phyloP scores from a whole-genome alignment of 1,139 yeast genomes.

The Magnusiomyces paraingens region DNA sequence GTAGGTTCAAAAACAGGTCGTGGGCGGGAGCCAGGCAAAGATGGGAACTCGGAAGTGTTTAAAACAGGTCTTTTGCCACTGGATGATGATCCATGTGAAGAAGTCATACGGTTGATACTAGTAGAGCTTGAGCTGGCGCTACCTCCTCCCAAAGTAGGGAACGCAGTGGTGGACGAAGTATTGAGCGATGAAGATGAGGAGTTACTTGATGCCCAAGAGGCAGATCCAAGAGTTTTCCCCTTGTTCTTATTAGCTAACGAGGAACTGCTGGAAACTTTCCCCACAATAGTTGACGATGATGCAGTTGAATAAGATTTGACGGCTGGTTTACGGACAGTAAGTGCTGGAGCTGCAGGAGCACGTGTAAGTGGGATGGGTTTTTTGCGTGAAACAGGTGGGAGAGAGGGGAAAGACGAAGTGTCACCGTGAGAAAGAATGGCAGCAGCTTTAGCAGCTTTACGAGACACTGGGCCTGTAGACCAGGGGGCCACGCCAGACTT shows the following conservation, averaged over 20 bases:
- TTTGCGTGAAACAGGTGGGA: background rate
- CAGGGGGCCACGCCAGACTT: background rate
- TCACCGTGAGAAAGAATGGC: background rate
- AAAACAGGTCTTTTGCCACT: background rate
- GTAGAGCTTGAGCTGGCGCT: background rate
- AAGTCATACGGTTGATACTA: background rate
- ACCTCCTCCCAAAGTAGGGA: no score
- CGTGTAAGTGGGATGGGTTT: background rate
- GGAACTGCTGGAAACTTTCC: background rate
- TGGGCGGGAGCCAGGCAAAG: background rate
- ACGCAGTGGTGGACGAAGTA: no score
- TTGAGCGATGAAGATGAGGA: no score
- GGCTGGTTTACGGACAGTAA: background rate
- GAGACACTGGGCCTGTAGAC: background rate
- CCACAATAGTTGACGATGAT: background rate
- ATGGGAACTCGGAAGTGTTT: background rate
- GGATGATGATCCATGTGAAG: background rate
- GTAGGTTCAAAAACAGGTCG: background rate
- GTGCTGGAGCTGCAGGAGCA: background rate
- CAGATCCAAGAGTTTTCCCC: background rate
- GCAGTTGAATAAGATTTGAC: background rate
- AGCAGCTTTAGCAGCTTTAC: background rate
- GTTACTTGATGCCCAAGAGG: background rate
- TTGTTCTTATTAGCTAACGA: background rate
- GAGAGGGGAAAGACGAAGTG: conserved; percentile 2